phyloP scores from a whole-genome alignment of 352 stramenopile species.

The Pythium graminicola region DNA sequence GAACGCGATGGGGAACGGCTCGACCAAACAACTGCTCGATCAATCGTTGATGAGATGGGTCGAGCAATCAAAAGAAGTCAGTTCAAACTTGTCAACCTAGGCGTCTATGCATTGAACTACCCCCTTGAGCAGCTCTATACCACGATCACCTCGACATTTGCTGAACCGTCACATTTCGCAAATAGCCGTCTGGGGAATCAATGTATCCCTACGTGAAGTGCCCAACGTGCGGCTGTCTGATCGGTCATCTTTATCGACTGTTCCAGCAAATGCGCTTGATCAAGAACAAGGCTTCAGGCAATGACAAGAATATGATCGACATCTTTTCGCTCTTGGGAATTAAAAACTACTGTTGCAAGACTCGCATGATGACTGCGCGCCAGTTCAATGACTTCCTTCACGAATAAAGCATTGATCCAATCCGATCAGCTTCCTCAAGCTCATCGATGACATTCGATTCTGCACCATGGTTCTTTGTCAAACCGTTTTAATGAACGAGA shows the following conservation, averaged over 20 bases:
- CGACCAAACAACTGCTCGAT: slow-evolving; percentile 20
- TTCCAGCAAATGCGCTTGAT: slow-evolving; percentile 4
- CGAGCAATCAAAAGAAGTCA: slow-evolving; percentile 26
- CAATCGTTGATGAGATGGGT: slow-evolving; percentile 32
- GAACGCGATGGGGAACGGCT: slow-evolving; percentile 26
- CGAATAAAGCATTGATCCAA: background rate
- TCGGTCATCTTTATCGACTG: slow-evolving; percentile 1
- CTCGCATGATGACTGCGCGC: slow-evolving; percentile 1
- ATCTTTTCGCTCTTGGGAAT: slow-evolving; percentile 1
- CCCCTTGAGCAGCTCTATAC: too few relatives aligned
- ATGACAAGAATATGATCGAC: background rate
- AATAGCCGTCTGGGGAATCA: background rate
- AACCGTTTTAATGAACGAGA: too few relatives aligned
- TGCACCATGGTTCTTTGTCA: too few relatives aligned
- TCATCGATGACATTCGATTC: too few relatives aligned
- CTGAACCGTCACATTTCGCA: too few relatives aligned
- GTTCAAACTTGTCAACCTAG: slow-evolving; percentile 18
- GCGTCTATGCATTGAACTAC: slow-evolving; percentile 3
- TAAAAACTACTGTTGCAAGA: slow-evolving; percentile 4
- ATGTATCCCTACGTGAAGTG: slow-evolving; percentile 1
- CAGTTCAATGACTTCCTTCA: slow-evolving; percentile 3
- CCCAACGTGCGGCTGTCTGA: background rate
- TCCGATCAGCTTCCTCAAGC: too few relatives aligned
- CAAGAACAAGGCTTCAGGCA: background rate
- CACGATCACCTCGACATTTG: too few relatives aligned